Base-by-base conservation (phyloP, 495 filamentous ascomycete genomes). In the Terfezia boudieri region DNA sequence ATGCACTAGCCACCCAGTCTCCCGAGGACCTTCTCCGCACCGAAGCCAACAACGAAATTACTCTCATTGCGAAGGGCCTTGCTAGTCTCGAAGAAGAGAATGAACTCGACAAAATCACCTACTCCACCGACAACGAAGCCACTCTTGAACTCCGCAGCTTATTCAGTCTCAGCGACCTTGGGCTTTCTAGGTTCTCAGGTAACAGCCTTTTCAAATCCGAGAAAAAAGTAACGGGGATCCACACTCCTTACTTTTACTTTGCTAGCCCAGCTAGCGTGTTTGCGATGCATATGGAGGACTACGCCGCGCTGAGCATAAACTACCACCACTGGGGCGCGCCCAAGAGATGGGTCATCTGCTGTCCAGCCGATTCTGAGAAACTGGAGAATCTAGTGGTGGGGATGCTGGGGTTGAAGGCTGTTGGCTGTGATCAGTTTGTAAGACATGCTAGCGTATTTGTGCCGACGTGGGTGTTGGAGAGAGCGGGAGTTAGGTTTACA, bases 101-200 rank as follows among this genome's bases (percentile, higher is more conserved):
- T 10, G 49, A 51, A n/a, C 61, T 56, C 14, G 62, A 58, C 2
- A 17, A 55, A 17, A 56, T 62, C 35, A 35, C 54, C 22, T 65
- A 65, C 52, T 64, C 62, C 14, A 65, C 62, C 5, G 62, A 65
- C 48, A 65, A 65, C 52, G 62, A 61, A 36, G 59, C 59, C 10
- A 56, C 55, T 8, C 10, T 50, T 2, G 58, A 52, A 22, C 57
- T 64, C 7, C 62, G 62, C 37, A 50, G 54, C 10, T 61, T 52
- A 41, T 55, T 65, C 11, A 57, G 59, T 23, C 59, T 65, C 36
- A 50, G 49, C 9, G 57, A 65, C 41, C 62, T 61, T 6, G 51
- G 51, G n/a, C 54, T 65, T 5, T 53, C 51, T 4, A 36, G 48
- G 11, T 54, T 65, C 1, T 53, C 59, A 12, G 62, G 62, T 0